These are phyloP conservation scores for Vitis riparia DNA, from an alignment of 164 flowering plant species.

Conservation along the genomic window DNA sequence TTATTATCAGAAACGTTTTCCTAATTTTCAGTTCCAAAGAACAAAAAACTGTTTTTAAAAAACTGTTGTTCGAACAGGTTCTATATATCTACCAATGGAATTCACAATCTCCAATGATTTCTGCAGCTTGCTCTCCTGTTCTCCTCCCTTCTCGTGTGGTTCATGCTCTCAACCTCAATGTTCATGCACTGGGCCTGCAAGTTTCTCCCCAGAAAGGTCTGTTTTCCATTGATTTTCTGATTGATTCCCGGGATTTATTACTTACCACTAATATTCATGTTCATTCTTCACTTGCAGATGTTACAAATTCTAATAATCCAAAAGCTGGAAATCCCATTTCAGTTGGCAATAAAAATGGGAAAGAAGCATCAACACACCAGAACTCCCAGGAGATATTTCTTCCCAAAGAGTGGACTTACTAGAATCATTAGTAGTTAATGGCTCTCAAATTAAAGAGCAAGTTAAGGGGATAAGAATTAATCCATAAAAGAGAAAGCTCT, in stretches of 20 bases:
- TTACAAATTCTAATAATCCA: conserved; percentile 1
- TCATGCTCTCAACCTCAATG: conserved; percentile 80
- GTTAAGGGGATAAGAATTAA: neutral
- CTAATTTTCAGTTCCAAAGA: too few species aligned
- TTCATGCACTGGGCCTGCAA: conserved; percentile 55
- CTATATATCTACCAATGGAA: neutral
- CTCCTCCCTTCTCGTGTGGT: conserved; percentile 77
- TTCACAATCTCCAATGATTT: neutral
- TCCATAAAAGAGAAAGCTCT: neutral
- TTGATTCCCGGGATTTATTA: neutral
- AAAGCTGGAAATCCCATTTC: conserved; percentile 11
- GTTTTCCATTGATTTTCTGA: neutral
- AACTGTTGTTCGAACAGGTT: too few species aligned
- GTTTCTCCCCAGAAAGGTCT: conserved; percentile 47
- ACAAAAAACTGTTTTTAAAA: too few species aligned
- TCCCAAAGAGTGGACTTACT: conserved; percentile 91
- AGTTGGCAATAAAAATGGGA: conserved; percentile 16
- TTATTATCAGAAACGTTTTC: too few species aligned
- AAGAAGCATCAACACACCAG: conserved; percentile 13
- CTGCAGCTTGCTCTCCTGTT: conserved; percentile 71
- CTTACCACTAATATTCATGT: neutral
- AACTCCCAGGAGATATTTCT: conserved; percentile 61
- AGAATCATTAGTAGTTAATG: conserved; percentile 5
- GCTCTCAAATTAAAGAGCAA: neutral
- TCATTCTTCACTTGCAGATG: conserved; percentile 25